Evolutionary conservation across 2,329 filamentous ascomycete species (phyloP), one percentile per base, ranked within the genome.

Genomic region (Aspergillus sp.): DNA sequence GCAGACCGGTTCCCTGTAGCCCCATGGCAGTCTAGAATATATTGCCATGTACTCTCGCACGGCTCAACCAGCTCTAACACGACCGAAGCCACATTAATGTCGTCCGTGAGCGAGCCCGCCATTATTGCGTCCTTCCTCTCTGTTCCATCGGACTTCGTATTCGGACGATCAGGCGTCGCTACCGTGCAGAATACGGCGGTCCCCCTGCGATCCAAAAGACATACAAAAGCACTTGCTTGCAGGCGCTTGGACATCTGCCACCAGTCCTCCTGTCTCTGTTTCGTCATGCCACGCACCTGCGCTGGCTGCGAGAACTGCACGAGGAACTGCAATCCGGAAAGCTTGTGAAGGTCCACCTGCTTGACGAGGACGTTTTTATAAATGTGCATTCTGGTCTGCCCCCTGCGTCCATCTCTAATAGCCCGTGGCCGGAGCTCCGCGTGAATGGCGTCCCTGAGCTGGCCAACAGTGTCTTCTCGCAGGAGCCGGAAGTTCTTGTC

Each of bases 401-500:
- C 33, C 11, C 49, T 58, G 12, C 23, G 19, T 48, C 37, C n/a
- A 52, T 44, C 33, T 53, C 53, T 47, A 11, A 7, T 9, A 15
- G 57, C 62, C 21, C 2, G 52, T 40, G 11, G 48, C 39, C 14
- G 65, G 19, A 43, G 58, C 52, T 35, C 53, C 21, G 44, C 45
- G 21, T 68, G 62, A 57, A 75, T 68, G n/a, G 66, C 62, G 61
- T 73, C 66, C 59, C 73, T 55, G 46, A 73, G 57, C 43, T 68
- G 65, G 44, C 72, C 64, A 21, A 74, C 51, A 2, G 70, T 73
- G 45, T 77, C 74, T 56, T 73, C 71, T 19, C 73, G 59, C 23
- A 76, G 53, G 1, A 75, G 66, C n/a, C 73, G 70, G 60, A 76
- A 76, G 39, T 74, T 70, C 9, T 68, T 64, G 57, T 76, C 74